phyloP scores from a whole-genome alignment of 768 basidiomycete species.

The Strobilomyces echinocephalus region DNA sequence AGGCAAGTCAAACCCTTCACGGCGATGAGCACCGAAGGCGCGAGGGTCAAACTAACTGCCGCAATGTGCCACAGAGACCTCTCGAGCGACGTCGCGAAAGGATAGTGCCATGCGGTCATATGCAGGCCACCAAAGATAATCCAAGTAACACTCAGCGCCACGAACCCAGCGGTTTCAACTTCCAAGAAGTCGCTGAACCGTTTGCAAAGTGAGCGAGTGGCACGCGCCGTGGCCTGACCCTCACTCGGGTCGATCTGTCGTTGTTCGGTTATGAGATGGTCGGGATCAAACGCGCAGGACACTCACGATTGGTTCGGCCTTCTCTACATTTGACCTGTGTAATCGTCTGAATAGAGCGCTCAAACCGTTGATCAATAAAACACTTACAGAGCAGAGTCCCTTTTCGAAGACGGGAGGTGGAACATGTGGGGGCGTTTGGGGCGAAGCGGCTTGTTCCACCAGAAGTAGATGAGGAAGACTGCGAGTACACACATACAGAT shows the following conservation, averaged over 20 bases:
- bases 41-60: background rate
- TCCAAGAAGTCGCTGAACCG: background rate
- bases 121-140: background rate
- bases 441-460: background rate
- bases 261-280: background rate
- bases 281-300: background rate
- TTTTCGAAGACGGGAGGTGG: background rate
- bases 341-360: background rate
- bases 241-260: background rate
- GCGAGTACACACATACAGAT: background rate
- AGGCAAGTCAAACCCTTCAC: background rate
- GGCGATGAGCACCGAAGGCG: background rate
- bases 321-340: background rate
- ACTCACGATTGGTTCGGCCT: background rate
- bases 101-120: background rate
- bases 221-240: background rate
- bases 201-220: background rate
- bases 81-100: background rate
- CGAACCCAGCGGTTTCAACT: background rate
- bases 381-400: background rate
- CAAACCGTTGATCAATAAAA: background rate
- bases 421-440: background rate
- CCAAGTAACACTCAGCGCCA: background rate
- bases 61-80: background rate
- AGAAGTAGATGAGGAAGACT: background rate